Conservation (phyloP, 139 green algal species). For the Picocystis salinarum region DNA sequence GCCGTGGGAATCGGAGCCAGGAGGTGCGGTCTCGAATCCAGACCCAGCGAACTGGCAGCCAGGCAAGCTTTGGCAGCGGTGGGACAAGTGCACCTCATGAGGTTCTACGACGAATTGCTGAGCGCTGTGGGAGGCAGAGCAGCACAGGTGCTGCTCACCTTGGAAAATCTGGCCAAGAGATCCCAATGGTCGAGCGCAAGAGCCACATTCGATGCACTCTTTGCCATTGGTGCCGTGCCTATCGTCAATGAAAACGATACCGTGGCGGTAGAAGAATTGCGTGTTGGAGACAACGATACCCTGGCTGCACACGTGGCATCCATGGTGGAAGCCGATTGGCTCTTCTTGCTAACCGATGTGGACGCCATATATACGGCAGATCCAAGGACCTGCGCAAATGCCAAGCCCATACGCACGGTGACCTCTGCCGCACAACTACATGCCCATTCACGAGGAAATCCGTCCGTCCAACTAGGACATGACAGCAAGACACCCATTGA, state of each 20-base stretch:
- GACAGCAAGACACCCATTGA: too few relatives aligned
- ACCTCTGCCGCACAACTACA: too few relatives aligned
- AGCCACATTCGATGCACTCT: conserved; percentile 73
- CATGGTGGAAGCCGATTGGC: conserved; percentile 65
- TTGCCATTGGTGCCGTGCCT: conserved; percentile 55
- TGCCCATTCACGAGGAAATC: too few relatives aligned
- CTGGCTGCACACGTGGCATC: conserved; percentile 68
- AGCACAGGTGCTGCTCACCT: conserved; percentile 75
- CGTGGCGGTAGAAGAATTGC: conserved; percentile 33
- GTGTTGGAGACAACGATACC: conserved; percentile 92
- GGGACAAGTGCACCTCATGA: conserved; percentile 58
- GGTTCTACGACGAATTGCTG: conserved; percentile 82
- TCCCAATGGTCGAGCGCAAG: conserved; percentile 69
- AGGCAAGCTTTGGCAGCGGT: conserved; percentile 47
- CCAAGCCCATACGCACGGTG: too few relatives aligned
- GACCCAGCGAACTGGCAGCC: conserved; percentile 41
- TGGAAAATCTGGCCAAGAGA: conserved; percentile 68
- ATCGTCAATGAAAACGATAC: conserved; percentile 86
- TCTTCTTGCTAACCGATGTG: conserved; percentile 90
- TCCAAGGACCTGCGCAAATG: conserved; percentile 10
- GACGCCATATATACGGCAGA: conserved; percentile 74
- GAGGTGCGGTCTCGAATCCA: conserved; percentile 35
- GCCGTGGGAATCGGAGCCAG: conserved; percentile 74
- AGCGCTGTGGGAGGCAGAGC: conserved; percentile 38
- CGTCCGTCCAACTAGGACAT: too few relatives aligned